Evolutionary conservation across 2,329 filamentous ascomycete species (phyloP).

Genomic region (Macrophomina phaseolina): DNA sequence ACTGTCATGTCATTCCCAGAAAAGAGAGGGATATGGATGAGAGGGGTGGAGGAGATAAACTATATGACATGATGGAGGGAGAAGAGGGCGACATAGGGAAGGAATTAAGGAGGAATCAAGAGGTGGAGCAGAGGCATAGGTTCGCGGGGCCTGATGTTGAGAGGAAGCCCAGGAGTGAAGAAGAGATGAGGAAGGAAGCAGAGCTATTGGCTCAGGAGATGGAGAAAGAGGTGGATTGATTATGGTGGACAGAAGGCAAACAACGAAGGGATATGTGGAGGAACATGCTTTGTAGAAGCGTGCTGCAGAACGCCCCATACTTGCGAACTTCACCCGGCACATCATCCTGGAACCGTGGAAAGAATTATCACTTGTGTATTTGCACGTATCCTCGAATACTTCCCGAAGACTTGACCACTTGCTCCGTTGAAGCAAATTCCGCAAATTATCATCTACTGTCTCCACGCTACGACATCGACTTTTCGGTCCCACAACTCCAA

Average conservation of each 20-base stretch:
- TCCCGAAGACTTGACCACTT: neutral
- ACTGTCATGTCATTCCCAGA: constrained; percentile 89
- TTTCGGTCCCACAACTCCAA: constrained; percentile 42
- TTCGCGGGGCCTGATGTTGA: constrained; percentile 77
- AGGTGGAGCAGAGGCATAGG: constrained; percentile 54
- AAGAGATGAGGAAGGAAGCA: constrained; percentile 83
- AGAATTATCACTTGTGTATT: neutral
- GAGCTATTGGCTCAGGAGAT: constrained; percentile 66
- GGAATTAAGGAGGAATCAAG: constrained; percentile 64
- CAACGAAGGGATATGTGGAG: neutral
- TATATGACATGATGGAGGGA: constrained; percentile 83
- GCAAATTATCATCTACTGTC: constrained; percentile 34
- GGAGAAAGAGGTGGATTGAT: constrained; percentile 45
- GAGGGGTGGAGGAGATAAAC: constrained; percentile 68
- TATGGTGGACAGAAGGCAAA: neutral
- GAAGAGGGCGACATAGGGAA: constrained; percentile 84
- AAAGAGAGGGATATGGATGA: constrained; percentile 63
- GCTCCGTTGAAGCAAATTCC: neutral
- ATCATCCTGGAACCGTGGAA: neutral
- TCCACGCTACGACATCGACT: constrained; percentile 45
- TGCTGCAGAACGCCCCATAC: neutral
- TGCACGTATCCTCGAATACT: neutral
- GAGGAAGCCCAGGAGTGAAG: constrained; percentile 67
- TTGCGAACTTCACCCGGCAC: neutral
- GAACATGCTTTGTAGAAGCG: neutral